Percentiles rank a stretch among this genome's conserved stretches.
phyloP scores from a whole-genome alignment of 2,329 filamentous ascomycete genomes.

The Chalaropsis thielavioides region DNA sequence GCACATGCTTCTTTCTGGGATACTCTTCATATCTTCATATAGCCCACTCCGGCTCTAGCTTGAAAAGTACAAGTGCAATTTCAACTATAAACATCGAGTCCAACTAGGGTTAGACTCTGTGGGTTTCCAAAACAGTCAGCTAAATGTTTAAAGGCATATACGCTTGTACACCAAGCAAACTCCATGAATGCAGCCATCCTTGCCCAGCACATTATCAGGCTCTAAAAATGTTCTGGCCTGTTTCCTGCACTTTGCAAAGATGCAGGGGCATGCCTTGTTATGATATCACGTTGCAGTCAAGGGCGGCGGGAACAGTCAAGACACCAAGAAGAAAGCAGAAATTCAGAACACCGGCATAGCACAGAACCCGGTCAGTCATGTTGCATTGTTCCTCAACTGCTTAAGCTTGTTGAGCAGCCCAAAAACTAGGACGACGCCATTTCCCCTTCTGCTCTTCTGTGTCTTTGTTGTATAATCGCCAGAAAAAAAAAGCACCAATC shows the following conservation, averaged over 20 bases:
- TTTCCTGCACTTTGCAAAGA: not conserved
- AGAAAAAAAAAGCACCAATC: too few species aligned
- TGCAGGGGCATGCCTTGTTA: constrained; percentile 2
- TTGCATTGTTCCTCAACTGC: too few species aligned
- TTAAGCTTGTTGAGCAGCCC: too few species aligned
- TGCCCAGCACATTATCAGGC: not conserved
- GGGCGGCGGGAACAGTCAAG: not conserved
- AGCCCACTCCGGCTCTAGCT: not conserved
- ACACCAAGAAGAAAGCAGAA: not conserved
- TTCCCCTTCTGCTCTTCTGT: too few species aligned
- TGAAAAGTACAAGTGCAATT: not conserved
- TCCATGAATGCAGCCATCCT: not conserved
- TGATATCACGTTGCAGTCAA: constrained; percentile 6
- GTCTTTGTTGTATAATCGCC: too few species aligned
- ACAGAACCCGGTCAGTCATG: not conserved
- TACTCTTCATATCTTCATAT: not conserved
- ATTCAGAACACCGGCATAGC: not conserved
- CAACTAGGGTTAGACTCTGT: not conserved
- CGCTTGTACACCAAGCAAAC: not conserved
- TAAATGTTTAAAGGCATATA: too few species aligned
- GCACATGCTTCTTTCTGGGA: not conserved
- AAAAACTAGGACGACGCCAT: too few species aligned
- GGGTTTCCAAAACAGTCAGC: not conserved
- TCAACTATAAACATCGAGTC: not conserved
- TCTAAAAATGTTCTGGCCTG: not conserved